Conservation (phyloP, 371 early-diverging fungal species). For the Mortierella sp. region DNA sequence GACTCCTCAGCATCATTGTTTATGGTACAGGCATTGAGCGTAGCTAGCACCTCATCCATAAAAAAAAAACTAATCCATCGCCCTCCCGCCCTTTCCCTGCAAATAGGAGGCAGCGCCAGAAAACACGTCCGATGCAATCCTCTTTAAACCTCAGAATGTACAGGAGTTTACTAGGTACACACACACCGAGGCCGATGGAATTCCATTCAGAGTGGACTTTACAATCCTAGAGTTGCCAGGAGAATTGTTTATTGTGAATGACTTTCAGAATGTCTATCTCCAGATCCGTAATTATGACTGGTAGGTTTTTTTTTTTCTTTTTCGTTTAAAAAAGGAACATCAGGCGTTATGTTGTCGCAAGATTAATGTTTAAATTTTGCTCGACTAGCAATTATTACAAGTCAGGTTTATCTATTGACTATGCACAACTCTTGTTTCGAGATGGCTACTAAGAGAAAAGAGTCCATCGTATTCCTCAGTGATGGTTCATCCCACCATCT, state of each 20-base stretch:
- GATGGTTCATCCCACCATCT: background rate
- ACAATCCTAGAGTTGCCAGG: slow-evolving; percentile 44
- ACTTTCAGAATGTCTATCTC: slow-evolving; percentile 25
- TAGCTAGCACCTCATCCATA: too few relatives aligned
- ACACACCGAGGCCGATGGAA: slow-evolving; percentile 27
- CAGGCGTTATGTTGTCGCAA: background rate
- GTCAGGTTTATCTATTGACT: slow-evolving; percentile 44
- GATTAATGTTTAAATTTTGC: too few relatives aligned
- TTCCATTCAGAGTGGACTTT: slow-evolving; percentile 26
- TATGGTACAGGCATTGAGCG: too few relatives aligned
- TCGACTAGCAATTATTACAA: slow-evolving; percentile 35
- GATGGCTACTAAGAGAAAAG: slow-evolving; percentile 27
- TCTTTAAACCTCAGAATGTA: slow-evolving; percentile 25
- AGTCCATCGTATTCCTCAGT: background rate
- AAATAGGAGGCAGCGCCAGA: background rate
- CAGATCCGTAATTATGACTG: slow-evolving; percentile 48
- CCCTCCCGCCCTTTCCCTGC: background rate
- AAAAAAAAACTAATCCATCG: too few relatives aligned
- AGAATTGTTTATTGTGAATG: slow-evolving; percentile 31
- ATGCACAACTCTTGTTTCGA: slow-evolving; percentile 36
- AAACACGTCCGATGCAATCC: slow-evolving; percentile 9
- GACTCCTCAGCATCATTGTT: too few relatives aligned
- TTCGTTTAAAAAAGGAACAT: background rate
- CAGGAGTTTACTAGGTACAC: slow-evolving; percentile 41
- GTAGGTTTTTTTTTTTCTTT: too few relatives aligned